Evolutionary conservation across 768 basidiomycete genomes (phyloP), one percentile per base, ranked within the genome.

Genomic region (Lactarius tabidus): DNA sequence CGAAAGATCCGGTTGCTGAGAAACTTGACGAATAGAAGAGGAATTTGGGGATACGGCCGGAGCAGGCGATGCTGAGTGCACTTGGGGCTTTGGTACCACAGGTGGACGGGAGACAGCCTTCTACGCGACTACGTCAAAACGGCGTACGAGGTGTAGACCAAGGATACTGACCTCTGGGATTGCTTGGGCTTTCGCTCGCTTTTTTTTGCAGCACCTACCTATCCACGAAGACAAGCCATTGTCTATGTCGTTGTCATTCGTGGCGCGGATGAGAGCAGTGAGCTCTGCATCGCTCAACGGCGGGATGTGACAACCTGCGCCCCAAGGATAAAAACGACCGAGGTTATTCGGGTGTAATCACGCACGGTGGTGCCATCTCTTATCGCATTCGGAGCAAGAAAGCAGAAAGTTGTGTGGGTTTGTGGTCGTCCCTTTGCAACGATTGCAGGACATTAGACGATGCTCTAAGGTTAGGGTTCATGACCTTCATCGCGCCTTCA

Each of bases 321-420:
- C 17, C 12, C 28, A 26, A 31, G 35, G 38, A 65, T 59, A 29
- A 52, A 59, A 26, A 43, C 17, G 20, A 57, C 57, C 26, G 41
- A 45, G 29, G n/a, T 26, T 12, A 31, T 43, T 14, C 4, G 36
- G n/a, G 12, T 20, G 39, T 14, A 9, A 62, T 64, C 14, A 59
- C 71, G 53, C 68, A 75, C 74, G 65, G 38, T 75, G 77, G 57
- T 78, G 77, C 78, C 78, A 78, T 0, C 68, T 59, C 69, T 68
- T 77, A 53, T 38, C 68, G 64, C 78, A 79, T 57, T 63, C 67
- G 20, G 65, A 71, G 64, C 78, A 79, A 0, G 72, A 73, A 48
- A 79, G 65, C 17, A 79, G 64, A 60, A 79, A 78, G 1, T 74
- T 73, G 29, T 65, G 52, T 3, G 74, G 72, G 28, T 69, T 52